Evolutionary conservation across 495 filamentous ascomycete species (phyloP), one percentile per base, ranked within the genome.

Genomic region (Xylaria longipes): DNA sequence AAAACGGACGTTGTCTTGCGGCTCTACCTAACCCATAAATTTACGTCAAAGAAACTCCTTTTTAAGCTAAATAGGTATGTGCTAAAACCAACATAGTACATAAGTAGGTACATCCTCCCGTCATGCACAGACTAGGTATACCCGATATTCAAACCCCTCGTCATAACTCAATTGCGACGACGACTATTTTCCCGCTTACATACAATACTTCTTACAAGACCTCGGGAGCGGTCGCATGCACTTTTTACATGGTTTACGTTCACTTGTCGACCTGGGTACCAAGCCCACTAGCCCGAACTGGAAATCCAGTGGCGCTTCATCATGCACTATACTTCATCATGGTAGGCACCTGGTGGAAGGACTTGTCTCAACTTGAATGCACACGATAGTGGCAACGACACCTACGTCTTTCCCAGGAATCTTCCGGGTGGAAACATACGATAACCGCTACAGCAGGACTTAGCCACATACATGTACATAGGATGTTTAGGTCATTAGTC

Each of bases 21-120:
- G 48, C 65, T 67, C 48, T 56, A 56, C 35, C 31, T 50, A 37
- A 65, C 22, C 27, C 45, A 17, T 25, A 17, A 14, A 17, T 39
- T 67, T 67, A 67, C 65, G 48, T 67, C 29, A 67, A 39, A 56
- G 29, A 50, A 52, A 50, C 41, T 52, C 63, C 45, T 33, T 45
- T 39, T 37, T 29, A 5, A 43, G 58, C 61, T 29, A 46, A n/a
- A n/a, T n/a, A n/a, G n/a, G n/a, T n/a, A n/a, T n/a, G n/a, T n/a
- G n/a, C n/a, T n/a, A n/a, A n/a, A n/a, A n/a, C n/a, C n/a, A n/a
- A n/a, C n/a, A n/a, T n/a, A n/a, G n/a, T n/a, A n/a, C n/a, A n/a
- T n/a, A n/a, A n/a, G n/a, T n/a, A n/a, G n/a, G n/a, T n/a, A n/a
- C n/a, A n/a, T n/a, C n/a, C n/a, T n/a, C n/a, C n/a, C n/a, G n/a